phyloP scores from a whole-genome alignment of 192 early-diverging fungal genomes.

The Entomortierella chlamydospora region DNA sequence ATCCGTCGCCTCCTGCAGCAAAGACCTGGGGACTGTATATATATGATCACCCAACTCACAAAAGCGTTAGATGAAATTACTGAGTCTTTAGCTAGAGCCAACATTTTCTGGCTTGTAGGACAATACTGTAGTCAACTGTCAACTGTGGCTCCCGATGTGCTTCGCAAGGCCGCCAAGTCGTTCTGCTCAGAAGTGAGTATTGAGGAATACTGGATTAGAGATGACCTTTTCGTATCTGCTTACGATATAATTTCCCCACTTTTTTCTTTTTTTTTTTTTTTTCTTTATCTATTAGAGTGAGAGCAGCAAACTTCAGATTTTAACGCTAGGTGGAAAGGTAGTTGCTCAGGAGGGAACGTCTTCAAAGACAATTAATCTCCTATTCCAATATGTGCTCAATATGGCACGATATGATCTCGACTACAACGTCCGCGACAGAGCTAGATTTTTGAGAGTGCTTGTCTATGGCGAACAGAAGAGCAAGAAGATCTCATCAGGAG shows the following conservation, averaged over 20 bases:
- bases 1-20: slow-evolving; percentile 78
- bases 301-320: slow-evolving; percentile 82
- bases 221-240: not conserved
- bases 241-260: not conserved
- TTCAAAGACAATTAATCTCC: slow-evolving; percentile 51
- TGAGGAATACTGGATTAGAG: too few species aligned
- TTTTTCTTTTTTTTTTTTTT: slow-evolving; percentile 1
- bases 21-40: slow-evolving; percentile 56
- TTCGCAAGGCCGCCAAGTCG: slow-evolving; percentile 78
- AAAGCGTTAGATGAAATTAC: slow-evolving; percentile 73
- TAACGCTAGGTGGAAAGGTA: slow-evolving; percentile 84
- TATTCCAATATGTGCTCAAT: slow-evolving; percentile 84
- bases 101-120: slow-evolving; percentile 88
- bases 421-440: slow-evolving; percentile 92
- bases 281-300: slow-evolving; percentile 59
- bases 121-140: slow-evolving; percentile 78
- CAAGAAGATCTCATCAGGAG: not conserved
- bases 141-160: slow-evolving; percentile 80
- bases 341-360: slow-evolving; percentile 55
- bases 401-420: slow-evolving; percentile 90
- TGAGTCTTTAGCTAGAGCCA: slow-evolving; percentile 81
- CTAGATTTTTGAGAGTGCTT: slow-evolving; percentile 75
- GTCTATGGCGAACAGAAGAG: slow-evolving; percentile 44
- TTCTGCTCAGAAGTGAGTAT: slow-evolving; percentile 63
- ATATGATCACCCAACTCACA: slow-evolving; percentile 66